Evolutionary conservation across 441 rosid species (phyloP).

Genomic region (Brassica hybrid): DNA sequence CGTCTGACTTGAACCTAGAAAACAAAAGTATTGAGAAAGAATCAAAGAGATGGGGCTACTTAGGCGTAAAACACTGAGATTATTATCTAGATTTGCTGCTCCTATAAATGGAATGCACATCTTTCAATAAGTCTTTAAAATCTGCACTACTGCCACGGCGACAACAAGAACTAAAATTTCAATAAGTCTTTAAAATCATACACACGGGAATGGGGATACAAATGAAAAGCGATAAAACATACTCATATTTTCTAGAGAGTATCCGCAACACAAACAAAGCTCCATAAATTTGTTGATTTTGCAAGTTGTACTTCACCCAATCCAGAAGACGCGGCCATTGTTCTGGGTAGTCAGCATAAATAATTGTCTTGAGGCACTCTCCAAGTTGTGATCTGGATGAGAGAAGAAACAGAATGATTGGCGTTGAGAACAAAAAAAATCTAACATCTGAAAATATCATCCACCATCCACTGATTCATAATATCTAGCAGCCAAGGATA

Average conservation of each 20-base stretch:
- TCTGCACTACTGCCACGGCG: slow-evolving; percentile 6
- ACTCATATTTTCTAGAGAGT: slow-evolving; percentile 98
- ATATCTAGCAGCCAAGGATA: neutral
- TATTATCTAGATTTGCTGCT: neutral
- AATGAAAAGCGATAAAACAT: slow-evolving; percentile 35
- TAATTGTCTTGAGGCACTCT: slow-evolving; percentile 91
- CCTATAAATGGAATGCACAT: slow-evolving; percentile 16
- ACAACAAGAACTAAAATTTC: slow-evolving; percentile 8
- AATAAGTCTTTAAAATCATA: slow-evolving; percentile 8
- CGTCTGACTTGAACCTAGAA: slow-evolving; percentile 93
- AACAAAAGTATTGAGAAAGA: slow-evolving; percentile 14
- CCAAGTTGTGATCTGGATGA: slow-evolving; percentile 86
- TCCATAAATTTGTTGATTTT: slow-evolving; percentile 88
- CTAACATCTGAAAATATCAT: slow-evolving; percentile 6
- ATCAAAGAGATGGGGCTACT: slow-evolving; percentile 3
- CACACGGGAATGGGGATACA: neutral
- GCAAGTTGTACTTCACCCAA: slow-evolving; percentile 92
- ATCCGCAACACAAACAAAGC: slow-evolving; percentile 90
- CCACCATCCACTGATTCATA: neutral
- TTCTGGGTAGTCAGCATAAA: slow-evolving; percentile 95
- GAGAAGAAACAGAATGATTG: slow-evolving; percentile 3
- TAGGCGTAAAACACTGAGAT: slow-evolving; percentile 20
- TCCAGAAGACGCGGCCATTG: slow-evolving; percentile 95
- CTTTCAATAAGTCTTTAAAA: neutral
- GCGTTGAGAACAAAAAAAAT: neutral